These are phyloP conservation scores for Polychaeton citri DNA, from an alignment of 2,329 filamentous ascomycete genomes.

Conservation along the genomic window DNA sequence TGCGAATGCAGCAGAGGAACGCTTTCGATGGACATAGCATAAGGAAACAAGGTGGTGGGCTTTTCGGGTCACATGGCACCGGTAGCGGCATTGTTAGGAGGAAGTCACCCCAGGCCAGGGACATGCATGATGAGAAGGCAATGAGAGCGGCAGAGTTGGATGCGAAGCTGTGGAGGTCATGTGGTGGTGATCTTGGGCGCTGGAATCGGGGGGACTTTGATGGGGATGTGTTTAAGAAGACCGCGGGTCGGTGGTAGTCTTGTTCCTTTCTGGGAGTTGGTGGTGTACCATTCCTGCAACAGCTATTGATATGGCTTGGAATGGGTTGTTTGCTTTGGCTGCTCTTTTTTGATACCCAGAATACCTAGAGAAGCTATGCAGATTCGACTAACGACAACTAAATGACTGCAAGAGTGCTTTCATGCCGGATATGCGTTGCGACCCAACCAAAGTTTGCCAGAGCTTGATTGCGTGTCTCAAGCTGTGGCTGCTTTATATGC, in stretches of 20 bases:
- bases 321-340: no score
- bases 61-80: slow-evolving; percentile 1
- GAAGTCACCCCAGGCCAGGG: slow-evolving; percentile 7
- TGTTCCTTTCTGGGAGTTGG: no score
- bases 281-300: no score
- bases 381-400: no score
- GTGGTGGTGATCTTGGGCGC: slow-evolving; percentile 17
- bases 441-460: no score
- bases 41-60: background rate
- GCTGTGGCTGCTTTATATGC: no score
- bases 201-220: slow-evolving; percentile 25
- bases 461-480: no score
- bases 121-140: slow-evolving; percentile 7
- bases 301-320: no score
- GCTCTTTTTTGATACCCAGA: no score
- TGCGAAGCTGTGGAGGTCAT: slow-evolving; percentile 18
- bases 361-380: no score
- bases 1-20: background rate
- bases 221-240: slow-evolving; percentile 13
- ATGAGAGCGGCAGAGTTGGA: slow-evolving; percentile 9
- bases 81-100: slow-evolving; percentile 4
- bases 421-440: no score
- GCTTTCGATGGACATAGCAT: background rate
- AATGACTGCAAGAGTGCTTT: no score
- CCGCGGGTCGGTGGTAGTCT: slow-evolving; percentile 18